These are phyloP conservation scores for Hyaloscypha variabilis DNA, from an alignment of 495 filamentous ascomycete genomes.

Conservation along the genomic window DNA sequence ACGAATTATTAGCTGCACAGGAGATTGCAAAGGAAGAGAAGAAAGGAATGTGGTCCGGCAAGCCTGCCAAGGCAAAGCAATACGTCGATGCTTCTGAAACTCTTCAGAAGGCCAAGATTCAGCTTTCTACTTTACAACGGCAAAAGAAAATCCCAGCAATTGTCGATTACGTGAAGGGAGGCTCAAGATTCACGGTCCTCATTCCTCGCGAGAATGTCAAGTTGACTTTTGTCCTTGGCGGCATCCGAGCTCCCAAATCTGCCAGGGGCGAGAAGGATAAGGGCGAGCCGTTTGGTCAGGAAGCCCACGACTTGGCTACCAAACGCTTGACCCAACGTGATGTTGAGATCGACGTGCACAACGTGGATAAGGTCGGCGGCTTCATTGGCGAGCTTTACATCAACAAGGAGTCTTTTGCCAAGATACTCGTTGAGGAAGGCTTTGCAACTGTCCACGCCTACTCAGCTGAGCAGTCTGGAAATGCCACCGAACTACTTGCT, in stretches of 20 bases:
- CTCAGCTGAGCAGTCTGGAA: conserved; percentile 93
- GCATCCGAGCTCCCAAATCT: conserved; percentile 89
- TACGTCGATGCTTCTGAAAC: conserved; percentile 90
- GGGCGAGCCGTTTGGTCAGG: conserved; percentile 91
- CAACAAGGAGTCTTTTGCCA: conserved; percentile 95
- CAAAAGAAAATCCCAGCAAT: conserved; percentile 92
- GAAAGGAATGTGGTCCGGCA: conserved; percentile 93
- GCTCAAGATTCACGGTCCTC: conserved; percentile 89
- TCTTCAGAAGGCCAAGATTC: conserved; percentile 92
- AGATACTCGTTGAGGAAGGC: conserved; percentile 91
- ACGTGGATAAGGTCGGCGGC: conserved; percentile 92
- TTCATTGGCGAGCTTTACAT: conserved; percentile 96
- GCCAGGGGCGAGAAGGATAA: conserved; percentile 79
- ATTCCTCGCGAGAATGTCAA: conserved; percentile 93
- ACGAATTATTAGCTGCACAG: conserved; percentile 87
- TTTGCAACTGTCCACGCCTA: conserved; percentile 89
- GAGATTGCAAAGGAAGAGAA: conserved; percentile 77
- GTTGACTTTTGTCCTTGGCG: conserved; percentile 91
- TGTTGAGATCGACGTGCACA: conserved; percentile 94
- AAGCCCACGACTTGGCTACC: conserved; percentile 89
- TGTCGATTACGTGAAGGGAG: conserved; percentile 97
- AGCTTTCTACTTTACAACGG: conserved; percentile 80
- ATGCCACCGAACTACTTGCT: conserved; percentile 81
- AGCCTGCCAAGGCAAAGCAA: conserved; percentile 75
- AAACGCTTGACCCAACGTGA: conserved; percentile 90